phyloP scores from a whole-genome alignment of 2,329 filamentous ascomycete genomes.

The Aspergillus niger region DNA sequence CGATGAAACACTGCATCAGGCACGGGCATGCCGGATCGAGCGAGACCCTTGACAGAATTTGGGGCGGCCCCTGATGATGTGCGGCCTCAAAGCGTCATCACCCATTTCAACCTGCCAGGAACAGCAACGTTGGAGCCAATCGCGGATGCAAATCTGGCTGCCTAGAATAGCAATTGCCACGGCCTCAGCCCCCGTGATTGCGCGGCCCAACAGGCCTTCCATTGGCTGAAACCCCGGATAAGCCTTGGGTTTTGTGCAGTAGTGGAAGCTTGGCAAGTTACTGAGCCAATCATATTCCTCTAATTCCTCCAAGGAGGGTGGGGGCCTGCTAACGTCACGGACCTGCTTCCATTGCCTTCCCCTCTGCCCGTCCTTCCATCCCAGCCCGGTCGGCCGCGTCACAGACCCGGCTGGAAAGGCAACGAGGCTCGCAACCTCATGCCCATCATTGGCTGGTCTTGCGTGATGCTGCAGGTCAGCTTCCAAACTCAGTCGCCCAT shows the following conservation, averaged over 20 bases:
- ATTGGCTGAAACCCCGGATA: conserved; percentile 14
- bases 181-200: conserved; percentile 16
- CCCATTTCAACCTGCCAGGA: neutral
- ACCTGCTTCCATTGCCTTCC: neutral
- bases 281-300: conserved; percentile 9
- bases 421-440: neutral
- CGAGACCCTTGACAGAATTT: neutral
- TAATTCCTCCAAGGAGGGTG: neutral
- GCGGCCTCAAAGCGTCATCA: neutral
- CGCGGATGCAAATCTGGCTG: conserved; percentile 2
- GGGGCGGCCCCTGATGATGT: neutral
- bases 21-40: no score
- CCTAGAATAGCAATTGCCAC: conserved; percentile 11
- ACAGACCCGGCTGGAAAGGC: conserved; percentile 4
- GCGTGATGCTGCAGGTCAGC: conserved; percentile 12
- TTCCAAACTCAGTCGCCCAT: neutral
- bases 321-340: conserved; percentile 6
- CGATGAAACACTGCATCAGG: neutral
- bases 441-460: conserved; percentile 13
- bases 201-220: conserved; percentile 15
- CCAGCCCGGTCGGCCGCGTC: conserved; percentile 20
- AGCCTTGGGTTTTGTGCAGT: conserved; percentile 22
- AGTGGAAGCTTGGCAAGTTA: conserved; percentile 23
- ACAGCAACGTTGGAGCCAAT: conserved; percentile 6
- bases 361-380: no score